Percentiles rank a stretch among this genome's conserved stretches.
Conservation (phyloP, 2,329 filamentous ascomycete genomes). For the Calonectria hawksworthii region DNA sequence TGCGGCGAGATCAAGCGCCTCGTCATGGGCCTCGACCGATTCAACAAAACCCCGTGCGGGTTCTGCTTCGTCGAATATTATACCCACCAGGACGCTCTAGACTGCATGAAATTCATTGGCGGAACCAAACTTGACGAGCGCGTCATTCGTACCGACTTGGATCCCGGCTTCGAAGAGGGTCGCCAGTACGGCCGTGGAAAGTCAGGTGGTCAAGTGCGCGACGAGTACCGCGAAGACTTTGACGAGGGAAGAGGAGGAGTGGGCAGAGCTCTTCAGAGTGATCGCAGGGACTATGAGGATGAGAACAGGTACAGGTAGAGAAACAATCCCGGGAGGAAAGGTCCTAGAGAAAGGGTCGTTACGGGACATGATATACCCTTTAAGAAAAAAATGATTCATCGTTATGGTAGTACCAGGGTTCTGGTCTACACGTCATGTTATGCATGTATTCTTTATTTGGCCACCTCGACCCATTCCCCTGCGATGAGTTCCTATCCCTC, state of each 20-base stretch:
- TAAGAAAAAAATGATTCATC: constrained; percentile 21
- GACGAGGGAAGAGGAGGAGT: constrained; percentile 94
- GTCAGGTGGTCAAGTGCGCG: constrained; percentile 95
- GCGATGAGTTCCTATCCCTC: constrained; percentile 38
- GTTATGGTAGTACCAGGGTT: constrained; percentile 21
- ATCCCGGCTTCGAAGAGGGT: constrained; percentile 96
- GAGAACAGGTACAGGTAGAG: constrained; percentile 42
- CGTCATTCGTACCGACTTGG: constrained; percentile 94
- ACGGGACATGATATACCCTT: constrained; percentile 47
- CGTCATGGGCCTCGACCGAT: constrained; percentile 97
- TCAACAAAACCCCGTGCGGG: constrained; percentile 97
- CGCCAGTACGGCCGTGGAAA: constrained; percentile 96
- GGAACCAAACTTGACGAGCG: constrained; percentile 98
- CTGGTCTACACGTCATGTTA: constrained; percentile 20
- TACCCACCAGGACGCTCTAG: constrained; percentile 94
- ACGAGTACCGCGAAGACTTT: constrained; percentile 97
- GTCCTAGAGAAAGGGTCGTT: constrained; percentile 16
- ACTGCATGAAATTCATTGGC: constrained; percentile 98
- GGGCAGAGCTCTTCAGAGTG: constrained; percentile 79
- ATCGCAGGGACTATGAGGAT: constrained; percentile 61
- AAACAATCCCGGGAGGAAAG: background rate
- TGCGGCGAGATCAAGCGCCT: constrained; percentile 98
- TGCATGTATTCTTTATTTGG: constrained; percentile 5
- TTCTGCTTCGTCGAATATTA: constrained; percentile 99
- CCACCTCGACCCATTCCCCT: constrained; percentile 5